These are phyloP conservation scores for Globisporangium radiosum DNA, from an alignment of 352 stramenopile species.

Conservation along the genomic window DNA sequence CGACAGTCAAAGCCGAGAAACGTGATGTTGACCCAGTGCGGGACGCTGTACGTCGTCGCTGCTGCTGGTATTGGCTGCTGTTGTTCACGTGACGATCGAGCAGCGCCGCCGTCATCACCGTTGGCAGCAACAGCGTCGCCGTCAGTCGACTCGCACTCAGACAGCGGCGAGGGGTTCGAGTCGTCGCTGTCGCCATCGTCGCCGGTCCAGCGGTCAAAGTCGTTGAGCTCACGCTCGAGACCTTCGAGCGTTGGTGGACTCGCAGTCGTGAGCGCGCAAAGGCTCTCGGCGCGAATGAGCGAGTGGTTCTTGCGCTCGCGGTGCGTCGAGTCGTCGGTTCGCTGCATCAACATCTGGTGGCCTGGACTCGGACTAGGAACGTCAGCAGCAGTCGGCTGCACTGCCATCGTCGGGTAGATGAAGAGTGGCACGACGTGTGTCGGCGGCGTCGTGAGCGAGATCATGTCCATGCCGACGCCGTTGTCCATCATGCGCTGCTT, in stretches of 20 bases:
- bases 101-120: neutral
- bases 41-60: conserved; percentile 34
- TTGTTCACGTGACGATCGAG: neutral
- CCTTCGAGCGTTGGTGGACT: neutral
- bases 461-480: conserved; percentile 98
- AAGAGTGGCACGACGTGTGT: conserved; percentile 98
- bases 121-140: neutral
- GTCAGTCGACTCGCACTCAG: too few relatives aligned
- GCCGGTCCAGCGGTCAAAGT: conserved; percentile 2
- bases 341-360: neutral
- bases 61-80: neutral
- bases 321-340: neutral
- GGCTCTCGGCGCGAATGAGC: neutral
- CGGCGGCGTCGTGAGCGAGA: conserved; percentile 91
- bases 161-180: neutral
- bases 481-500: conserved; percentile 99
- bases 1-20: conserved; percentile 81
- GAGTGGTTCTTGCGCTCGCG: neutral
- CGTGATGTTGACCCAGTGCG: conserved; percentile 92
- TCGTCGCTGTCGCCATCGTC: neutral
- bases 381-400: neutral
- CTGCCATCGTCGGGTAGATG: conserved; percentile 57
- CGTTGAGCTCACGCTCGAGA: neutral
- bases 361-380: neutral
- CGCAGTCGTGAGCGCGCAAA: neutral